A percentile compares a stretch with the other conserved stretches of the same genome.
These are phyloP conservation scores for Sporisorium scitamineum DNA, from an alignment of 1,284 basidiomycete genomes.

Conservation along the genomic window DNA sequence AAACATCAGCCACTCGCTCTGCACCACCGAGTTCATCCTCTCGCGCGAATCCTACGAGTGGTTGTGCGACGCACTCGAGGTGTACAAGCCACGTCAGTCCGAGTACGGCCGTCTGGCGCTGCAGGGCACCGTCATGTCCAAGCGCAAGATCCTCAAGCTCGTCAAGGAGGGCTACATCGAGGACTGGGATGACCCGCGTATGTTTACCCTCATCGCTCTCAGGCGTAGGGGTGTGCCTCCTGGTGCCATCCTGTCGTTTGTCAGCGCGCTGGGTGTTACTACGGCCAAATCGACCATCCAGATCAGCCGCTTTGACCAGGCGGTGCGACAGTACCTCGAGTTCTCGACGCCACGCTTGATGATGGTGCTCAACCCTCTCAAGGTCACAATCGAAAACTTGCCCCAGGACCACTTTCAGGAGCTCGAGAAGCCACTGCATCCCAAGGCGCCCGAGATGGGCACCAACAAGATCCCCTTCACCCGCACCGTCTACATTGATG, in stretches of 20 bases:
- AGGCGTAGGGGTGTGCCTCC: constrained; percentile 94
- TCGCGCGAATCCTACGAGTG: constrained; percentile 98
- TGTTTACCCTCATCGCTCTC: constrained; percentile 96
- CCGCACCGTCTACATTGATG: constrained; percentile 90
- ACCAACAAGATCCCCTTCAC: constrained; percentile 87
- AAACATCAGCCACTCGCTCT: constrained; percentile 98
- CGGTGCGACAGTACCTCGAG: constrained; percentile 90
- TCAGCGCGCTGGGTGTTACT: constrained; percentile 91
- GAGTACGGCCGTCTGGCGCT: constrained; percentile 95
- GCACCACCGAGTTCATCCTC: constrained; percentile 96
- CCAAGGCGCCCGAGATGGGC: constrained; percentile 91
- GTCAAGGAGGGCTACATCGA: constrained; percentile 86
- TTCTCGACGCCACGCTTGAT: constrained; percentile 86
- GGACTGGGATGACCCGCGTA: constrained; percentile 98
- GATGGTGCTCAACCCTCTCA: constrained; percentile 92
- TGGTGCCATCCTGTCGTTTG: constrained; percentile 92
- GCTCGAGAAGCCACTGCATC: constrained; percentile 92
- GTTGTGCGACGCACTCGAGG: constrained; percentile 94
- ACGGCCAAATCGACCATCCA: constrained; percentile 85
- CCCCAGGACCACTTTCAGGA: constrained; percentile 85
- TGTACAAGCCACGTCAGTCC: constrained; percentile 98
- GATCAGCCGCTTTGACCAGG: constrained; percentile 88
- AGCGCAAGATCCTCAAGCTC: constrained; percentile 92
- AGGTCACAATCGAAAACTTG: constrained; percentile 86
- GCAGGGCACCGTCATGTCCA: constrained; percentile 96